These are phyloP conservation scores for Podila horticola DNA, from an alignment of 192 early-diverging fungal species.

Conservation along the genomic window DNA sequence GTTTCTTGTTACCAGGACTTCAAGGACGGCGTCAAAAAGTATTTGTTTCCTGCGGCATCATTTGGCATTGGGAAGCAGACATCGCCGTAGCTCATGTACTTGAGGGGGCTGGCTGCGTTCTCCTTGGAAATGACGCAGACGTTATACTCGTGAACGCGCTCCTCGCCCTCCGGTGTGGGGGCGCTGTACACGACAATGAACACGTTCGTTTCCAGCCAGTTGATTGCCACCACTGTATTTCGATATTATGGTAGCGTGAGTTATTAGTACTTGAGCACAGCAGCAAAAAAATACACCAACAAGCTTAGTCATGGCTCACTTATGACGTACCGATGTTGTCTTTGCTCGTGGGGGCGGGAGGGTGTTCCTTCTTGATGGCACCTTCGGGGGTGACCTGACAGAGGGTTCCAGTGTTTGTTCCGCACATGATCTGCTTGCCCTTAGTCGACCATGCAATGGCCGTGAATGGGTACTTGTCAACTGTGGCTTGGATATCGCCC, in stretches of 20 bases:
- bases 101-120: slow-evolving; percentile 47
- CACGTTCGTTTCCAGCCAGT: slow-evolving; percentile 80
- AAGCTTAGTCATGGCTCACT: no score
- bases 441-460: slow-evolving; percentile 88
- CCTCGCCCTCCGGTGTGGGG: slow-evolving; percentile 35
- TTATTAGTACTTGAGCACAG: background rate
- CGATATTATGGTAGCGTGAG: background rate
- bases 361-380: slow-evolving; percentile 56
- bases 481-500: slow-evolving; percentile 22
- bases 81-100: slow-evolving; percentile 65
- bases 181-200: slow-evolving; percentile 76
- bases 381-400: slow-evolving; percentile 74
- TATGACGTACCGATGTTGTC: slow-evolving; percentile 13
- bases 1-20: slow-evolving; percentile 60
- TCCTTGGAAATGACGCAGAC: slow-evolving; percentile 69
- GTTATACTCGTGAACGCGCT: slow-evolving; percentile 41
- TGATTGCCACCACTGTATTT: slow-evolving; percentile 66
- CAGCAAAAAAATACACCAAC: background rate
- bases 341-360: slow-evolving; percentile 17
- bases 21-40: slow-evolving; percentile 71
- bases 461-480: slow-evolving; percentile 55
- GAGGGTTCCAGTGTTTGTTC: slow-evolving; percentile 66
- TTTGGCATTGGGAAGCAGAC: slow-evolving; percentile 64
- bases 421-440: slow-evolving; percentile 89
- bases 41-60: slow-evolving; percentile 55